Percentiles rank a stretch among this genome's conserved stretches.
These are phyloP conservation scores for Hyphopichia pseudoburtonii DNA, from an alignment of 1,139 yeast genomes.

Conservation along the genomic window DNA sequence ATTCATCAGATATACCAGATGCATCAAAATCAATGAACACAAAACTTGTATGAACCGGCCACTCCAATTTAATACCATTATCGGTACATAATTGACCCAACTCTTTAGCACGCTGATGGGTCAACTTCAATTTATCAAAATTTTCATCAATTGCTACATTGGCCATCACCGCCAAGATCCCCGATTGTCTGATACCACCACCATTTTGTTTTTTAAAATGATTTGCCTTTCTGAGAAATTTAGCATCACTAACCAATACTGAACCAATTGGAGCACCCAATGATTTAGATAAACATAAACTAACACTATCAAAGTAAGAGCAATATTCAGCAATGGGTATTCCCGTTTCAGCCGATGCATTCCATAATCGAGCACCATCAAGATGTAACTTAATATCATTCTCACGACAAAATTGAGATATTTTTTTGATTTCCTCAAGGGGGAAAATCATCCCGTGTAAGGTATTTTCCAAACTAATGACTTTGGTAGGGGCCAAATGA, in stretches of 20 bases:
- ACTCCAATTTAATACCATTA: conserved; percentile 31
- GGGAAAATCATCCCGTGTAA: conserved; percentile 47
- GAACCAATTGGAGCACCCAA: conserved; percentile 51
- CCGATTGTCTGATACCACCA: conserved; percentile 50
- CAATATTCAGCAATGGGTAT: conserved; percentile 39
- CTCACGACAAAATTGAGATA: conserved; percentile 34
- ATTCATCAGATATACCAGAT: conserved; percentile 30
- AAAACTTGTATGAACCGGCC: conserved; percentile 44
- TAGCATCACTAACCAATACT: conserved; percentile 34
- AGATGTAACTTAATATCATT: conserved; percentile 39
- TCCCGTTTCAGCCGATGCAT: conserved; percentile 44
- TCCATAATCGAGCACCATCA: conserved; percentile 52
- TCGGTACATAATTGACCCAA: conserved; percentile 47
- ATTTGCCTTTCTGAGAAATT: conserved; percentile 41
- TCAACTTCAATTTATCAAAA: conserved; percentile 38
- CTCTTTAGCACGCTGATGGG: conserved; percentile 53
- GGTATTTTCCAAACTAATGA: conserved; percentile 47
- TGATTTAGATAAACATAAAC: conserved; percentile 45
- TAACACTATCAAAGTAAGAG: conserved; percentile 42
- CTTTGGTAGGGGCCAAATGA: conserved; percentile 48
- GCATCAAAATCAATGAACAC: conserved; percentile 40
- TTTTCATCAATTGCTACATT: conserved; percentile 41
- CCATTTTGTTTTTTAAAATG: conserved; percentile 50
- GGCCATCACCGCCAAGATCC: conserved; percentile 43
- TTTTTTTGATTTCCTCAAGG: conserved; percentile 39